Conservation (phyloP, 202 grass and related monocot genomes). For the Setaria viridis region DNA sequence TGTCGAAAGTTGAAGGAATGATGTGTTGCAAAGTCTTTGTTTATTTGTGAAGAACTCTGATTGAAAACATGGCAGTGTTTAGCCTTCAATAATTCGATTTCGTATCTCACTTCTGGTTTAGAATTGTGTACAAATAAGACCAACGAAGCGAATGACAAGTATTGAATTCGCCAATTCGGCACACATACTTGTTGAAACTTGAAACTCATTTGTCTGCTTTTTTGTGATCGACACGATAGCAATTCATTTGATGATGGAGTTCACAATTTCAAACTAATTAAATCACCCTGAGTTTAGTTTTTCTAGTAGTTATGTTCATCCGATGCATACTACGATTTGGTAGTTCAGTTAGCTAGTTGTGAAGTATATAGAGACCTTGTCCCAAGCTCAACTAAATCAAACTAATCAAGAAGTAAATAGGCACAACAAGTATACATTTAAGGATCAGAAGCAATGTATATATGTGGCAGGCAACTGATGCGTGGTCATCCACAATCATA, state of each 20-base stretch:
- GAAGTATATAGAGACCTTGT: background rate
- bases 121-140: background rate
- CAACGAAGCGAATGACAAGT: background rate
- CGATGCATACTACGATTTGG: too few species aligned
- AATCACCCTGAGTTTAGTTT: too few species aligned
- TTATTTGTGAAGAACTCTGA: background rate
- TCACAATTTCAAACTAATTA: background rate
- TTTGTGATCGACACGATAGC: background rate
- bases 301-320: too few species aligned
- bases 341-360: too few species aligned
- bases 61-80: slow-evolving; percentile 1
- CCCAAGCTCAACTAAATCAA: background rate
- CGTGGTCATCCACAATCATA: background rate
- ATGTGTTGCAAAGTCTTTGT: slow-evolving; percentile 36
- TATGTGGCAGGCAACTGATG: background rate
- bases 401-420: background rate
- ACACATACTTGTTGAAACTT: background rate
- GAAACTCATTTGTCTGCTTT: background rate
- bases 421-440: background rate
- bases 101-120: background rate
- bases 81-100: background rate
- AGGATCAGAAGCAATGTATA: background rate
- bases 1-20: slow-evolving; percentile 35
- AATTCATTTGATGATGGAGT: background rate
- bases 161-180: background rate